A percentile compares a stretch with the other conserved stretches of the same genome.
Evolutionary conservation across 345 rosid genomes (phyloP).

Genomic region (Capsella bursapastoris): DNA sequence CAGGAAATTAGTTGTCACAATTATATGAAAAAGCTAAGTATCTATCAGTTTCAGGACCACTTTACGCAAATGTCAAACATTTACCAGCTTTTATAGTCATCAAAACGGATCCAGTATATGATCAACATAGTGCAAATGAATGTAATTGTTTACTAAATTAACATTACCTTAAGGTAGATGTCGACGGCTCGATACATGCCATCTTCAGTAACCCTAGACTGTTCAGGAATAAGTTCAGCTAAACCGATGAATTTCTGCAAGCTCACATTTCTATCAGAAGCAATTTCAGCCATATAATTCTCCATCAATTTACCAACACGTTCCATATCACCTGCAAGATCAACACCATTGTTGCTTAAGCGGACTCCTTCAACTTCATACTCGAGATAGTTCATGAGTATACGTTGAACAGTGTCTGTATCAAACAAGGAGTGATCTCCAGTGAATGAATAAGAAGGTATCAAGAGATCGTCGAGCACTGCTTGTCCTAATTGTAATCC

Average conservation of each 20-base stretch:
- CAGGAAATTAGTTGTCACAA: background rate
- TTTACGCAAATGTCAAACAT: background rate
- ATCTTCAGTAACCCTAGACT: constrained; percentile 81
- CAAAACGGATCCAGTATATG: background rate
- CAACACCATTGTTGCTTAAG: constrained; percentile 53
- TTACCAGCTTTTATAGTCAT: background rate
- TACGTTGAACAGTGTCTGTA: constrained; percentile 78
- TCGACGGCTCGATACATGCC: constrained; percentile 89
- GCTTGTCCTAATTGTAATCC: constrained; percentile 81
- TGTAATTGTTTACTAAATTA: background rate
- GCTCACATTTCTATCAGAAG: constrained; percentile 70
- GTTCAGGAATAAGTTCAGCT: constrained; percentile 82
- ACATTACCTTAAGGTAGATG: constrained; percentile 83
- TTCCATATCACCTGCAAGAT: constrained; percentile 63
- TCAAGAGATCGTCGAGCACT: constrained; percentile 82
- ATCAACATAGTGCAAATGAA: background rate
- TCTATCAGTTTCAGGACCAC: background rate
- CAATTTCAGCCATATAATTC: constrained; percentile 84
- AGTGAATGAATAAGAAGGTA: constrained; percentile 75
- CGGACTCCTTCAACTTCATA: constrained; percentile 56
- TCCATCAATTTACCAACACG: constrained; percentile 90
- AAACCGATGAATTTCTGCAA: constrained; percentile 66
- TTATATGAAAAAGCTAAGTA: background rate
- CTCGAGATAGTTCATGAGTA: constrained; percentile 74
- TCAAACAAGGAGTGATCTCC: constrained; percentile 80